Base-by-base conservation (phyloP, 2,329 filamentous ascomycete genomes). In the Diplodia sapinea region DNA sequence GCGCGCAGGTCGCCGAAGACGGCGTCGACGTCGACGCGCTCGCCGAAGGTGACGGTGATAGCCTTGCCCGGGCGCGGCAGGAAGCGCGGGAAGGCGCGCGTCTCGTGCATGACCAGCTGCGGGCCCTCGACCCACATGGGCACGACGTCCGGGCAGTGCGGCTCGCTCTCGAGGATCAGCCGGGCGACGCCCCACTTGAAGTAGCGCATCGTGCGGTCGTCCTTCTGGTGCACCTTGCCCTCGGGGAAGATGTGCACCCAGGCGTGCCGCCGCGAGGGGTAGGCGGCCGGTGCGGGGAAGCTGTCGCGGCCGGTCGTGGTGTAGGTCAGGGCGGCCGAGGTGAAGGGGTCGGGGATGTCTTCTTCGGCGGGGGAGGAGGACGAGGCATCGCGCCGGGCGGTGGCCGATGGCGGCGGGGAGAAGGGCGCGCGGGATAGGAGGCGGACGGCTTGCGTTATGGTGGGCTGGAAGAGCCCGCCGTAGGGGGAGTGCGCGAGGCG, bases 241-340 rank as follows among this genome's bases (percentile, higher is more conserved):
- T 99, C 95, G 13, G 95, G 95, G 78, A 98, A 98, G 66, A 98
- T 90, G 79, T 99, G 95, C 4, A 99, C 83, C 95, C 95, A 99
- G 54, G 88, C 87, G 77, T 91, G 86, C 55, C 87, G 88, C 73
- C 93, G 89, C 70, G 81, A 85, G 1, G 87, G 78, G 76, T 91
- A 94, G 57, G 88, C 86, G 1, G 92, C 89, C 0, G 93, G 93
- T 0, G 92, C 86, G 0, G 86, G 82, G 76, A 92, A 91, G 47
- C 79, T 80, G 78, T 94, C 91, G 17, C 73, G 72, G 52, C 88
- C 88, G 67, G 85, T 88, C 3, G 92, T 93, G 5, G 87, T 88
- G 79, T 88, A 93, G 6, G 76, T 87, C 71, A 81, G 82, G 75
- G 79, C 82, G 71, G 75, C 81, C 68, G 71, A 82, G 68, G 82